Conservation (phyloP, 2,329 filamentous ascomycete genomes). For the Lachnellula subtilissima region DNA sequence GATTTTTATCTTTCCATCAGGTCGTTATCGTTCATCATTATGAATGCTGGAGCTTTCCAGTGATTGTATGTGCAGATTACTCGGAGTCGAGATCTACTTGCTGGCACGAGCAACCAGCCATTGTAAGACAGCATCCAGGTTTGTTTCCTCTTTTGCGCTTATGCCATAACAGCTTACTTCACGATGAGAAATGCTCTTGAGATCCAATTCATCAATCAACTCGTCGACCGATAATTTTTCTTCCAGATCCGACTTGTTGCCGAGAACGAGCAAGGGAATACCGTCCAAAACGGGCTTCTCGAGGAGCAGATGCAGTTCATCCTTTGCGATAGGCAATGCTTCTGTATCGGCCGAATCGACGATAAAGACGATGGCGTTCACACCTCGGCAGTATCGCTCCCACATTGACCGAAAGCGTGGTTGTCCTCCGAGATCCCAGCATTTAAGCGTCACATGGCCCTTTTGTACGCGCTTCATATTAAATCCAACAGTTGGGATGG, state of each 20-base stretch:
- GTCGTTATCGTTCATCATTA: slow-evolving; percentile 51
- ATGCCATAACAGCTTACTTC: slow-evolving; percentile 99
- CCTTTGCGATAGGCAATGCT: slow-evolving; percentile 76
- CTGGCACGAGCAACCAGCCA: slow-evolving; percentile 91
- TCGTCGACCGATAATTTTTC: slow-evolving; percentile 90
- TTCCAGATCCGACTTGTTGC: slow-evolving; percentile 95
- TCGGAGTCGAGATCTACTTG: slow-evolving; percentile 45
- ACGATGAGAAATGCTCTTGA: slow-evolving; percentile 82
- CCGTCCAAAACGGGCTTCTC: slow-evolving; percentile 77
- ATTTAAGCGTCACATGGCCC: slow-evolving; percentile 96
- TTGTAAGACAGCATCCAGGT: slow-evolving; percentile 92
- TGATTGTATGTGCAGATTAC: neutral
- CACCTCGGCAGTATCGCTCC: slow-evolving; percentile 96
- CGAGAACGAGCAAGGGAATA: slow-evolving; percentile 88
- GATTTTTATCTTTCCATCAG: slow-evolving; percentile 43
- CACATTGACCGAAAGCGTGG: slow-evolving; percentile 98
- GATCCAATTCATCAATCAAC: slow-evolving; percentile 84
- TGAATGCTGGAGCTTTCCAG: slow-evolving; percentile 34
- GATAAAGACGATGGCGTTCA: slow-evolving; percentile 97
- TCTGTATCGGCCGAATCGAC: slow-evolving; percentile 88
- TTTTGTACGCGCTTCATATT: slow-evolving; percentile 99
- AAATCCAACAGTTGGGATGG: slow-evolving; percentile 96
- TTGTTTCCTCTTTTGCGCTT: slow-evolving; percentile 97
- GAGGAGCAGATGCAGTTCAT: slow-evolving; percentile 88
- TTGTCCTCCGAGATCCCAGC: slow-evolving; percentile 97